These are phyloP conservation scores for Cryphonectria parasitica DNA, from an alignment of 2,329 filamentous ascomycete genomes.

Conservation along the genomic window DNA sequence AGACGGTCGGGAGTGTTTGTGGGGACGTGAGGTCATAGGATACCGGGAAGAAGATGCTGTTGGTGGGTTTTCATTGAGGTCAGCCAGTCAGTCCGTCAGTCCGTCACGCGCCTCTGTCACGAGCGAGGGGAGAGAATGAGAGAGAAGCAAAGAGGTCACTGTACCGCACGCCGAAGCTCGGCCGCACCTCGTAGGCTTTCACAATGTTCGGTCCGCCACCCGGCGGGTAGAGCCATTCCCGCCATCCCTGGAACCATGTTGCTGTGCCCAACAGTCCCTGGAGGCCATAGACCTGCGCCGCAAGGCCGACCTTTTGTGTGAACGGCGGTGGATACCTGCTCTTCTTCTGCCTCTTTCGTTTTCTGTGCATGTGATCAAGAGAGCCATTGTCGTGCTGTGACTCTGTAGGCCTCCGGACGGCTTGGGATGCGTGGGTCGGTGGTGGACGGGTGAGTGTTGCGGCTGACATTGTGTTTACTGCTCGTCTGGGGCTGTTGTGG, in stretches of 20 bases:
- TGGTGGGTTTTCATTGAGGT: not conserved
- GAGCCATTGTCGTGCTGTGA: constrained; percentile 4
- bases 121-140: not conserved
- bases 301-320: constrained; percentile 22
- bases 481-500: not conserved
- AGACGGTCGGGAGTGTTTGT: constrained; percentile 45
- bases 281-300: constrained; percentile 21
- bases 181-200: constrained; percentile 21
- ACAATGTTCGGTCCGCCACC: constrained; percentile 21
- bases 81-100: not conserved
- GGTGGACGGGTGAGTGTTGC: constrained; percentile 6
- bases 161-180: constrained; percentile 21
- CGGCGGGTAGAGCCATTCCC: constrained; percentile 24
- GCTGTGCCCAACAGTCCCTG: constrained; percentile 16
- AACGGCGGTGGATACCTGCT: constrained; percentile 21
- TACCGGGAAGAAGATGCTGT: constrained; percentile 47
- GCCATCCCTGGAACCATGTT: constrained; percentile 24
- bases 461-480: constrained; percentile 6
- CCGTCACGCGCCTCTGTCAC: not conserved
- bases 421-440: not conserved
- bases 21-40: constrained; percentile 39
- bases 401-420: not conserved
- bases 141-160: not conserved
- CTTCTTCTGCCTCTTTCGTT: not conserved
- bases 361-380: not conserved